Evolutionary conservation across 164 flowering plant species (phyloP).

Genomic region (Kingdonia uniflora): DNA sequence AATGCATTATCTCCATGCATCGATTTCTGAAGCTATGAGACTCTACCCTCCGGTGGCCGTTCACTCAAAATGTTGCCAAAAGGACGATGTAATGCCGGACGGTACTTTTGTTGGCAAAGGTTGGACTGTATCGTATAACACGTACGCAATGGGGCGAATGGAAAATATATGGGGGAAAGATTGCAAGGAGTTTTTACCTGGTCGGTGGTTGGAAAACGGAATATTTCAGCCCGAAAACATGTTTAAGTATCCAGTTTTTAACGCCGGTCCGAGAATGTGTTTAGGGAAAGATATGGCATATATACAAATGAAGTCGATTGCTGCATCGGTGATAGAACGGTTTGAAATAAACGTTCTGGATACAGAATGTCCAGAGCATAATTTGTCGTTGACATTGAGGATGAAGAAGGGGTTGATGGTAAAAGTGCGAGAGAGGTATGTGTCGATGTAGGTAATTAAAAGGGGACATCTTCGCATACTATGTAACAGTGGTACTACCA

Average conservation of each 20-base stretch:
- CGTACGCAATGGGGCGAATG: slow-evolving; percentile 1
- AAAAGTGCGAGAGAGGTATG: too few relatives aligned
- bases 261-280: neutral
- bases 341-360: neutral
- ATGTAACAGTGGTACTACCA: too few relatives aligned
- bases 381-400: too few relatives aligned
- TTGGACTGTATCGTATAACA: neutral
- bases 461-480: too few relatives aligned
- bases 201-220: slow-evolving; percentile 1
- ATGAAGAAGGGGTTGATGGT: too few relatives aligned
- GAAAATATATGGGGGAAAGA: slow-evolving; percentile 1
- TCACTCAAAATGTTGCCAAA: neutral
- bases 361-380: too few relatives aligned
- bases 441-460: too few relatives aligned
- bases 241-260: slow-evolving; percentile 2
- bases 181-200: neutral
- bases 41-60: slow-evolving; percentile 1
- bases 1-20: neutral
- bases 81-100: neutral
- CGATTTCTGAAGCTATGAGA: neutral
- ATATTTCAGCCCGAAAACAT: neutral
- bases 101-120: neutral
- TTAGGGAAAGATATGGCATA: slow-evolving; percentile 3
- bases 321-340: neutral
- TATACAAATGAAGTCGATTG: slow-evolving; percentile 3